Percentiles rank a stretch among this genome's conserved stretches.
Conservation (phyloP, 2,329 filamentous ascomycete genomes). For the Claviceps fusiformis region DNA sequence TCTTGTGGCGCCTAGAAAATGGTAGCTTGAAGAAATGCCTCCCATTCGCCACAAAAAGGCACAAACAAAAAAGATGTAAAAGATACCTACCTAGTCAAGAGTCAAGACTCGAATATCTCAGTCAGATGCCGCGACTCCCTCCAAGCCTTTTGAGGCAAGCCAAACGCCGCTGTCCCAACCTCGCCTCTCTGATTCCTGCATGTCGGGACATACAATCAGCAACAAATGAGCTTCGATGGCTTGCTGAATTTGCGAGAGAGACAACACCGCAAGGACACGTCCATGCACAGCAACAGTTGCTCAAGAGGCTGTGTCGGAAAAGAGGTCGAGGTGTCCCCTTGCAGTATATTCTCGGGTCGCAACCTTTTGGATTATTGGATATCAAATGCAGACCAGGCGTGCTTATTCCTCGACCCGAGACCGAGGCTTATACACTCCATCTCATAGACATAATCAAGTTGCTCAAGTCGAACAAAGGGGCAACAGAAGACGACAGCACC, state of each 20-base stretch:
- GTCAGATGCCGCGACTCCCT: conserved; percentile 48
- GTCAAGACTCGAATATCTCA: not conserved
- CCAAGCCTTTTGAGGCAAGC: conserved; percentile 43
- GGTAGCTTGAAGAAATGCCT: not conserved
- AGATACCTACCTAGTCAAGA: too few relatives aligned
- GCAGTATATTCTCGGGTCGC: conserved; percentile 78
- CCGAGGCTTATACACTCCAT: conserved; percentile 51
- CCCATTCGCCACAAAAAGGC: not conserved
- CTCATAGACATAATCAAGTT: conserved; percentile 35
- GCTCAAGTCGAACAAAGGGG: conserved; percentile 17
- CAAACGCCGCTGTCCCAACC: conserved; percentile 36
- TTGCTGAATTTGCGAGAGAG: conserved; percentile 43
- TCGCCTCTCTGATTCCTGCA: conserved; percentile 47
- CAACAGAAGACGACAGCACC: conserved; percentile 1
- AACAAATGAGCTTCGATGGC: conserved; percentile 59
- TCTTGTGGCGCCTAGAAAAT: not conserved
- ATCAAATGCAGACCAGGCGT: conserved; percentile 66
- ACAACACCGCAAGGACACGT: conserved; percentile 7
- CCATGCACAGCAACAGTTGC: conserved; percentile 13
- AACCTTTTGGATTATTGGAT: conserved; percentile 76
- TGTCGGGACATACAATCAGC: conserved; percentile 52
- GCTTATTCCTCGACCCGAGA: conserved; percentile 72
- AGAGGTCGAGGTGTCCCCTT: conserved; percentile 56
- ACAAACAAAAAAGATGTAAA: not conserved
- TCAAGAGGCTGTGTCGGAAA: conserved; percentile 28